These are phyloP conservation scores for Ricinus communis DNA, from an alignment of 345 rosid species.

Conservation along the genomic window DNA sequence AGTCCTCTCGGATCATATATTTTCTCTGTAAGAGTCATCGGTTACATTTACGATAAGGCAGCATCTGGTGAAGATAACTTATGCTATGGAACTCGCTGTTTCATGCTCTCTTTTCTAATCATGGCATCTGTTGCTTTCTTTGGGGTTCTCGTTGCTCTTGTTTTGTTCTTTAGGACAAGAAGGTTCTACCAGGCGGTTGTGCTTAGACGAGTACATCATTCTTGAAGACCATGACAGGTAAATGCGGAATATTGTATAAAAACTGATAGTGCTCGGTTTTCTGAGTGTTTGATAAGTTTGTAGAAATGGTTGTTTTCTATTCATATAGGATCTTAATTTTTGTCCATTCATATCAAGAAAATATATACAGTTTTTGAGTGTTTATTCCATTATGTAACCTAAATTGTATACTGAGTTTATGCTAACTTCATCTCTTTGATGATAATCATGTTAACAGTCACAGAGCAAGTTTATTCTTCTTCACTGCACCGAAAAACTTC, in stretches of 20 bases:
- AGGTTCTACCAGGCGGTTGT: conserved; percentile 53
- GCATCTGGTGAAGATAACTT: conserved; percentile 46
- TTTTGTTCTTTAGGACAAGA: conserved; percentile 56
- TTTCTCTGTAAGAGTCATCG: conserved; percentile 76
- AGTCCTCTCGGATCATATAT: conserved; percentile 87
- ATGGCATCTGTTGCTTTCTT: conserved; percentile 63
- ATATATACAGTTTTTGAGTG: too few relatives aligned
- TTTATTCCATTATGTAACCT: too few relatives aligned
- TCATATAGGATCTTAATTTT: too few relatives aligned
- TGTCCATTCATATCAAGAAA: too few relatives aligned
- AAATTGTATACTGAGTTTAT: too few relatives aligned
- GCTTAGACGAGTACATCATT: conserved; percentile 41
- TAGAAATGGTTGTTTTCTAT: too few relatives aligned
- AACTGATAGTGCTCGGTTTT: neutral
- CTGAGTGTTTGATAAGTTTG: neutral
- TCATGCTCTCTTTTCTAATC: conserved; percentile 71
- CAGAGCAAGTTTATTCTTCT: too few relatives aligned
- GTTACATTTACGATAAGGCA: conserved; percentile 64
- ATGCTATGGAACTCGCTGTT: conserved; percentile 70
- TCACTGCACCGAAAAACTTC: too few relatives aligned
- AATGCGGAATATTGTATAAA: neutral
- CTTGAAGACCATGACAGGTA: neutral
- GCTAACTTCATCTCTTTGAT: too few relatives aligned
- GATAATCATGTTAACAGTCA: too few relatives aligned
- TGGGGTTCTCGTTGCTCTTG: conserved; percentile 56